Conservation (phyloP, 306 rosid genomes). For the Cucurbita argyrosperma region DNA sequence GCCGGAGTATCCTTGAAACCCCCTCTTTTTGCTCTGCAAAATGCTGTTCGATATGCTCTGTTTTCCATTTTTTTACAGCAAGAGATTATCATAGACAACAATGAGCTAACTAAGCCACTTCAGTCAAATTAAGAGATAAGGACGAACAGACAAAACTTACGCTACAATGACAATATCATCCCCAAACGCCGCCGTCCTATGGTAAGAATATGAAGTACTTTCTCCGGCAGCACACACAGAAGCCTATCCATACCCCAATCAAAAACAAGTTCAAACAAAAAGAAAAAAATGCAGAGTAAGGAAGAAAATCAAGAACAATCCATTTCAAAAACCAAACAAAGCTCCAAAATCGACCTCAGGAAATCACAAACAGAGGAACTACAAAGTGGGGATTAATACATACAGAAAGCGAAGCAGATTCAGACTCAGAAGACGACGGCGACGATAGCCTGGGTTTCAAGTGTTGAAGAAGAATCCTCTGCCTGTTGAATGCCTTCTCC, state of each 20-base stretch:
- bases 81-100: neutral
- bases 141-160: slow-evolving; percentile 17
- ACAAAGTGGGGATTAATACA: neutral
- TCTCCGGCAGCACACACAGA: slow-evolving; percentile 49
- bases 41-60: slow-evolving; percentile 76
- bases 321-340: neutral
- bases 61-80: neutral
- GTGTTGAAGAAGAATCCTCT: slow-evolving; percentile 51
- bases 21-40: slow-evolving; percentile 80
- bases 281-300: neutral
- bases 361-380: neutral
- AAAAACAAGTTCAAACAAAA: neutral
- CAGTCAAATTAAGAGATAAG: neutral
- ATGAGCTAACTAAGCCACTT: neutral
- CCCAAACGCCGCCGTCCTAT: slow-evolving; percentile 29
- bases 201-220: slow-evolving; percentile 18
- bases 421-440: slow-evolving; percentile 16
- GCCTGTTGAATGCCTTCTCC: slow-evolving; percentile 73
- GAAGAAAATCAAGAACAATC: neutral
- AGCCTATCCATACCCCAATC: slow-evolving; percentile 21
- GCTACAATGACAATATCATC: slow-evolving; percentile 89
- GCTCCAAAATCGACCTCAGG: neutral
- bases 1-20: slow-evolving; percentile 80
- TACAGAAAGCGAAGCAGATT: slow-evolving; percentile 46
- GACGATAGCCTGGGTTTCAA: slow-evolving; percentile 34